Base-by-base conservation (phyloP, 108 stramenopile species). In the Stephanodiscus minutulus region DNA sequence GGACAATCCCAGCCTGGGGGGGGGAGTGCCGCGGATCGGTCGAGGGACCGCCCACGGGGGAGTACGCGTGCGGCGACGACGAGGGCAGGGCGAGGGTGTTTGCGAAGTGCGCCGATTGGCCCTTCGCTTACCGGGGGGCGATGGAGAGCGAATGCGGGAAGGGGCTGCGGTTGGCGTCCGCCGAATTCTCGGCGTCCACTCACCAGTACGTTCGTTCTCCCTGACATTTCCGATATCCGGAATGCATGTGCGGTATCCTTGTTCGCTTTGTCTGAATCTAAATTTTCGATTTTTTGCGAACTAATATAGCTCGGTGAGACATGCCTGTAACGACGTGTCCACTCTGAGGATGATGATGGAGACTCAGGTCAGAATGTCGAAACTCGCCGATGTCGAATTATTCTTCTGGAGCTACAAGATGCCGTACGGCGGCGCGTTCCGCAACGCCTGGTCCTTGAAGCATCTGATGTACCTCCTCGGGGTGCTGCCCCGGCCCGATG, bases 401-500 rank as follows among this genome's bases (percentile, higher is more conserved):
- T 91, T 83, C 61, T 91, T 76, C 67, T 91, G 91, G 91, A 71
- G 76, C 20, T 89, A 74, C 41, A 84, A 87, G 56, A 91, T 91
- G 91, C 91, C 91, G 13, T 83, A 85, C 67, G 91, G 88, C 29
- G 91, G 91, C 7, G 70, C 86, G 39, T 91, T 91, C 73, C 81
- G 88, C 22, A 72, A 54, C 13, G 91, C 91, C 17, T 91, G 91
- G 91, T 88, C 87, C 17, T 82, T 91, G 36, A 74, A 74, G 43
- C 86, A 91, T 54, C 79, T 91, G 47, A 55, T 91, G 67, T 86
- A 86, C 58, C 52, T 76, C 36, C 54, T 91, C 35, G 90, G 83
- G 1, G 84, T 87, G 2, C 52, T 80, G n/a, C 55, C 62, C 6
- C 65, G 72, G 18, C 87, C 91, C 2, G 91, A 91, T 64, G 85